Conservation (phyloP, 805 yeast genomes). For the Saccharomyces jurei region DNA sequence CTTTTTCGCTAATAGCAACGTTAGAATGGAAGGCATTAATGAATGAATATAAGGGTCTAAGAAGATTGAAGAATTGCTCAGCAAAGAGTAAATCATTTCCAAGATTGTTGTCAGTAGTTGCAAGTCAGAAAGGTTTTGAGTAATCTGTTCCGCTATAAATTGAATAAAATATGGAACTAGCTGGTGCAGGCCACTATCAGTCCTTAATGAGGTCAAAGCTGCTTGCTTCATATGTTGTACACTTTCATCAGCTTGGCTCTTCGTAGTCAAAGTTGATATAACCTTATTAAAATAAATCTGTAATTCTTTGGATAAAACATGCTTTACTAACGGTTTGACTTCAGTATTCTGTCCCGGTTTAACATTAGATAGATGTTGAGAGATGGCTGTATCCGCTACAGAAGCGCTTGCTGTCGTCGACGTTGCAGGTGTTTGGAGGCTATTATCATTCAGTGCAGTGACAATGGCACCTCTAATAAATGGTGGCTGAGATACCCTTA, state of each 20-base stretch:
- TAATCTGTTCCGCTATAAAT: conserved; percentile 89
- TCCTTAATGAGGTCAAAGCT: conserved; percentile 73
- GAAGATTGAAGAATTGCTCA: conserved; percentile 76
- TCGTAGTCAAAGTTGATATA: conserved; percentile 62
- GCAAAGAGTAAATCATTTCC: conserved; percentile 77
- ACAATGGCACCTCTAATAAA: conserved; percentile 76
- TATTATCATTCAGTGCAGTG: conserved; percentile 47
- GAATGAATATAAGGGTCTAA: conserved; percentile 95
- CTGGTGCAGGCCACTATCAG: conserved; percentile 95
- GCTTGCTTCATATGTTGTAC: conserved; percentile 52
- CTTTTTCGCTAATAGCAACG: conserved; percentile 79
- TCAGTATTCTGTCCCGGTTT: conserved; percentile 41
- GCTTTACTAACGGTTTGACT: conserved; percentile 87
- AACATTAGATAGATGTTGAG: conserved; percentile 23
- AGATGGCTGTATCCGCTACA: not conserved
- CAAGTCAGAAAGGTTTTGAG: conserved; percentile 72
- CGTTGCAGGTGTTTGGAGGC: conserved; percentile 29
- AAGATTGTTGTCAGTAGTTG: conserved; percentile 72
- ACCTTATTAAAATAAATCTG: conserved; percentile 90
- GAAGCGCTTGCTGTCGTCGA: conserved; percentile 5
- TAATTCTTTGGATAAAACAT: conserved; percentile 86
- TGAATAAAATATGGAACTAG: conserved; percentile 93
- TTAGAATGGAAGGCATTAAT: conserved; percentile 90
- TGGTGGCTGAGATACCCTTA: conserved; percentile 63
- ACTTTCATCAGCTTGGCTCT: conserved; percentile 36